These are phyloP conservation scores for Kwoniella newhampshirensis DNA, from an alignment of 768 basidiomycete species.

Conservation along the genomic window DNA sequence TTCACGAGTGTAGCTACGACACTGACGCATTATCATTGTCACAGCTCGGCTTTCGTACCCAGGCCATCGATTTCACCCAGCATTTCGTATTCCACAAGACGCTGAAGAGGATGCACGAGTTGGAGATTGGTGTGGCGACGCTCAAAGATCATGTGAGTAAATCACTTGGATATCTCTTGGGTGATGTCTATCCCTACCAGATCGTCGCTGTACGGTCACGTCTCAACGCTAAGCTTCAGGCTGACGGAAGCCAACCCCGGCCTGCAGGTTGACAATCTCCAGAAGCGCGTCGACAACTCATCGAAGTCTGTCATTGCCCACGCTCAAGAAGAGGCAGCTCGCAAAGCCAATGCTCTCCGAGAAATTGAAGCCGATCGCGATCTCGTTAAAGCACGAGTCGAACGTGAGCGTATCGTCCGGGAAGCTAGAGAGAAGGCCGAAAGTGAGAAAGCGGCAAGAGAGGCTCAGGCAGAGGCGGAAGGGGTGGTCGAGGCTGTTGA, in stretches of 20 bases:
- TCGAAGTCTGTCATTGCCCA: constrained; percentile 11
- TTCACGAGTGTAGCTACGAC: too few species aligned
- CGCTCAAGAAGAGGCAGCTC: constrained; percentile 29
- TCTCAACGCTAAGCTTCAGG: too few species aligned
- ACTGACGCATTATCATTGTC: too few species aligned
- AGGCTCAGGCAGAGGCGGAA: constrained; percentile 14
- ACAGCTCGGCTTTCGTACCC: constrained; percentile 45
- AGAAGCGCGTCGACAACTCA: constrained; percentile 19
- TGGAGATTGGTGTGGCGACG: constrained; percentile 33
- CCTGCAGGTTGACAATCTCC: constrained; percentile 23
- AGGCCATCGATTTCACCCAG: constrained; percentile 33
- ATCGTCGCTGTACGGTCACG: background rate
- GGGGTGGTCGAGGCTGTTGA: constrained; percentile 7
- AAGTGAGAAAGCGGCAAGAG: constrained; percentile 10
- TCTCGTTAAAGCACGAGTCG: constrained; percentile 28
- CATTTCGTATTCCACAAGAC: constrained; percentile 30
- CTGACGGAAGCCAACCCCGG: too few species aligned
- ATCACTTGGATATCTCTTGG: background rate
- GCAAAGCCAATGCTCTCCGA: constrained; percentile 30
- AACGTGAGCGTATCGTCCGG: constrained; percentile 29
- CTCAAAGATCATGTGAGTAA: constrained; percentile 39
- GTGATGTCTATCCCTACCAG: background rate
- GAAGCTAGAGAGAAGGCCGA: constrained; percentile 26
- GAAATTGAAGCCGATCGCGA: constrained; percentile 43
- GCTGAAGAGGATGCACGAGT: constrained; percentile 35